A percentile compares a stretch with the other conserved stretches of the same genome.
Evolutionary conservation across 1,284 basidiomycete genomes (phyloP).

Genomic region (Papiliotrema flavescens): DNA sequence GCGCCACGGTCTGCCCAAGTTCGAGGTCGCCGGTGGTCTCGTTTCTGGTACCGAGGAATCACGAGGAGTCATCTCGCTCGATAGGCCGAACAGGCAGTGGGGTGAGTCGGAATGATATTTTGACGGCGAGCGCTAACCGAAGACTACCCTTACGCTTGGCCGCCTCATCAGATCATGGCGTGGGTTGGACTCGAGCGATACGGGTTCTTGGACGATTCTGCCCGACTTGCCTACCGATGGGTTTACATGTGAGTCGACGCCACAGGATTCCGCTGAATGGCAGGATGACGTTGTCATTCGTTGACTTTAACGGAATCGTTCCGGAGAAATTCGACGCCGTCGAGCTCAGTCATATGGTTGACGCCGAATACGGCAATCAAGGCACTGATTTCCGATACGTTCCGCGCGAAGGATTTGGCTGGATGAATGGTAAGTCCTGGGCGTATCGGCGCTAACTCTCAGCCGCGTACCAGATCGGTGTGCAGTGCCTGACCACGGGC

Average conservation of each 20-base stretch:
- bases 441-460: constrained; percentile 5
- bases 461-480: constrained; percentile 91
- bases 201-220: constrained; percentile 89
- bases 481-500: constrained; percentile 88
- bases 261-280: not conserved
- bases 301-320: constrained; percentile 95
- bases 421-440: constrained; percentile 71
- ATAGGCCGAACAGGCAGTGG: constrained; percentile 98
- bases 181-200: constrained; percentile 98
- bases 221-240: constrained; percentile 90
- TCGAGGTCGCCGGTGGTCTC: constrained; percentile 93
- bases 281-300: constrained; percentile 52
- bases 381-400: constrained; percentile 96
- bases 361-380: constrained; percentile 98
- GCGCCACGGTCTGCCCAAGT: constrained; percentile 81
- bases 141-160: constrained; percentile 60
- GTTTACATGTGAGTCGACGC: constrained; percentile 74
- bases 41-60: constrained; percentile 97
- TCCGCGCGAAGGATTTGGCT: constrained; percentile 93
- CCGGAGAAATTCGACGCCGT: constrained; percentile 99
- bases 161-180: constrained; percentile 92
- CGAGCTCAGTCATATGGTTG: constrained; percentile 87
- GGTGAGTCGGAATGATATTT: constrained; percentile 40
- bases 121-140: not conserved
- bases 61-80: constrained; percentile 87